These are phyloP conservation scores for Brettanomyces naardenensis DNA, from an alignment of 805 yeast species.

Conservation along the genomic window DNA sequence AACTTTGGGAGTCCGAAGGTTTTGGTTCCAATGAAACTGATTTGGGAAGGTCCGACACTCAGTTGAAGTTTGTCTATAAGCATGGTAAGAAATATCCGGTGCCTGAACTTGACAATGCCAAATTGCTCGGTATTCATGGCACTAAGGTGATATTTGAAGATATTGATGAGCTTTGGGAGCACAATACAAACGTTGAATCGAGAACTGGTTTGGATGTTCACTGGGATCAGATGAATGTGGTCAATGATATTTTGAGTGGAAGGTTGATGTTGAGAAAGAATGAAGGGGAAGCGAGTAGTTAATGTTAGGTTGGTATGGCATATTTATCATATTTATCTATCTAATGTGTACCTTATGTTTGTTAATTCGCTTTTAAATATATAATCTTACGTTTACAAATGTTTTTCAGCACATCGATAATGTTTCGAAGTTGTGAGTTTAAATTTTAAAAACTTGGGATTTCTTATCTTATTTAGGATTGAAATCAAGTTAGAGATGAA, in stretches of 20 bases:
- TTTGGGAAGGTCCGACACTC: constrained; percentile 21
- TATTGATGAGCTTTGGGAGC: constrained; percentile 47
- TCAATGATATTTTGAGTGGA: constrained; percentile 69
- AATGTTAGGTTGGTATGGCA: neutral
- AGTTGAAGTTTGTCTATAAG: constrained; percentile 43
- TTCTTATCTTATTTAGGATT: no score
- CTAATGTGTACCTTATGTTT: neutral
- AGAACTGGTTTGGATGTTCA: constrained; percentile 65
- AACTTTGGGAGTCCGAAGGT: constrained; percentile 13
- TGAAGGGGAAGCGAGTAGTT: constrained; percentile 13
- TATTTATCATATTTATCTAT: neutral
- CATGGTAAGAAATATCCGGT: constrained; percentile 36
- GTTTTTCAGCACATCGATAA: no score
- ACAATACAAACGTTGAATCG: constrained; percentile 49
- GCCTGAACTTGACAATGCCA: constrained; percentile 38
- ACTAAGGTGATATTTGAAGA: constrained; percentile 51
- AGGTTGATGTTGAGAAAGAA: constrained; percentile 42
- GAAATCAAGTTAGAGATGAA: no score
- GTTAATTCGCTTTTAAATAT: neutral
- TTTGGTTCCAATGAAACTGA: constrained; percentile 15
- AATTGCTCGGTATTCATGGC: constrained; percentile 67
- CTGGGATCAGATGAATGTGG: constrained; percentile 54
- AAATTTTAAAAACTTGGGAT: no score
- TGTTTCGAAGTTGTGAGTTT: no score
- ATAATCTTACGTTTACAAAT: no score